These are phyloP conservation scores for Kokia cookei DNA, from an alignment of 441 rosid species.

Conservation along the genomic window DNA sequence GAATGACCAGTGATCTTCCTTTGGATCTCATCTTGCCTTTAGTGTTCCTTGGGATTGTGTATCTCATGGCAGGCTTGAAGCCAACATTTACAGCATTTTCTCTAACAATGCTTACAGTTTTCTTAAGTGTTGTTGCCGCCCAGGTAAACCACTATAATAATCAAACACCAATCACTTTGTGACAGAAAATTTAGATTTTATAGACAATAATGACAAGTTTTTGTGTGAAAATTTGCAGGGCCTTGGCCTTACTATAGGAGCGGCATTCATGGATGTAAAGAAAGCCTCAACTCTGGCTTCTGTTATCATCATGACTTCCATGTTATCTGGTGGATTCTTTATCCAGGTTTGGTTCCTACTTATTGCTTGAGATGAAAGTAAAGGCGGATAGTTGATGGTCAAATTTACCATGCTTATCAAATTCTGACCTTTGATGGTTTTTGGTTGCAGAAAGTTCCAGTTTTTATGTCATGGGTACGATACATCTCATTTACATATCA, in stretches of 20 bases:
- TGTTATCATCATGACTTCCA: conserved; percentile 19
- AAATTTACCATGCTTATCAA: neutral
- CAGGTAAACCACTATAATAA: neutral
- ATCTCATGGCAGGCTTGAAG: conserved; percentile 23
- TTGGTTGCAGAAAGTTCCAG: conserved; percentile 26
- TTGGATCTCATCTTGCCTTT: conserved; percentile 29
- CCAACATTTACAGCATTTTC: conserved; percentile 10
- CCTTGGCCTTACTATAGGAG: conserved; percentile 28
- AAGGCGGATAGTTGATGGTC: neutral
- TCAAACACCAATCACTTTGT: neutral
- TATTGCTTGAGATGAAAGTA: neutral
- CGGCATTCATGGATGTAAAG: conserved; percentile 26
- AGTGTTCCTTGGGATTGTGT: conserved; percentile 15
- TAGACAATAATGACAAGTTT: neutral
- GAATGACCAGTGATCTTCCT: conserved; percentile 21
- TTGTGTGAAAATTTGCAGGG: conserved; percentile 13
- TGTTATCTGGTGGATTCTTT: conserved; percentile 29
- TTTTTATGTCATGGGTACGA: conserved; percentile 28
- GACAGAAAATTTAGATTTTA: neutral
- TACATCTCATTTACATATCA: conserved; percentile 26
- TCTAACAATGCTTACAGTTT: conserved; percentile 19
- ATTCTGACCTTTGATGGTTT: neutral
- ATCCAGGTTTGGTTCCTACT: conserved; percentile 10
- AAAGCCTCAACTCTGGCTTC: conserved; percentile 26
- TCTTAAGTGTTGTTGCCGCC: conserved; percentile 20